Conservation (phyloP, 139 green algal genomes). For the Trebouxia sp. region DNA sequence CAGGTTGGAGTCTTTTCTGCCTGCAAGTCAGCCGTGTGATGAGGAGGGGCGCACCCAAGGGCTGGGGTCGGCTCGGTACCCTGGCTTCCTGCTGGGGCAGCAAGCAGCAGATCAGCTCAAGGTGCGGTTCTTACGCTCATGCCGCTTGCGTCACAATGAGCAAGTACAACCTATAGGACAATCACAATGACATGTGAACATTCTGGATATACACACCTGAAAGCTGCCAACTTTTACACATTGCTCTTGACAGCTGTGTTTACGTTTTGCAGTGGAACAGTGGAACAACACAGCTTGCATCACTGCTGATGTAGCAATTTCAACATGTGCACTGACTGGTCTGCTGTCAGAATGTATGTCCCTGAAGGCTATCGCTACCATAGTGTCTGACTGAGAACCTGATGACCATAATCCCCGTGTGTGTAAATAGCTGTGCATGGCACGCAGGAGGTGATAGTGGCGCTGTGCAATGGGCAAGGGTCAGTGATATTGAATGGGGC, state of each 20-base stretch:
- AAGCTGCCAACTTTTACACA: no score
- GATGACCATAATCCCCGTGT: no score
- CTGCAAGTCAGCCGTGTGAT: background rate
- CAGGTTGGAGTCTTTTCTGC: background rate
- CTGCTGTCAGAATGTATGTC: no score
- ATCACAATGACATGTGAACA: background rate
- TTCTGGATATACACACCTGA: background rate
- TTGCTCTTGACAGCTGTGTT: no score
- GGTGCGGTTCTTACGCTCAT: background rate
- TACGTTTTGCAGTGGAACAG: no score
- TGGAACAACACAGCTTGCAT: no score
- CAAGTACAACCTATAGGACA: no score
- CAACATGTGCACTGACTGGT: no score
- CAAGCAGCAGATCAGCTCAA: background rate
- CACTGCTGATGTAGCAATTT: no score
- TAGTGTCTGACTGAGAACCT: no score
- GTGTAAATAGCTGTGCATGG: background rate
- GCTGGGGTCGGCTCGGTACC: background rate
- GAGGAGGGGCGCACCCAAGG: background rate
- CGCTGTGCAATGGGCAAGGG: background rate
- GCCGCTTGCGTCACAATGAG: background rate
- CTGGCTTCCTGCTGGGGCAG: background rate
- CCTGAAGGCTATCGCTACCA: no score
- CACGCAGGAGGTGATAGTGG: background rate
- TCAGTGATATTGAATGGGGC: background rate